Evolutionary conservation across 2,329 filamentous ascomycete species (phyloP), one percentile per base, ranked within the genome.

Genomic region (Sarocladiaceae sp.): DNA sequence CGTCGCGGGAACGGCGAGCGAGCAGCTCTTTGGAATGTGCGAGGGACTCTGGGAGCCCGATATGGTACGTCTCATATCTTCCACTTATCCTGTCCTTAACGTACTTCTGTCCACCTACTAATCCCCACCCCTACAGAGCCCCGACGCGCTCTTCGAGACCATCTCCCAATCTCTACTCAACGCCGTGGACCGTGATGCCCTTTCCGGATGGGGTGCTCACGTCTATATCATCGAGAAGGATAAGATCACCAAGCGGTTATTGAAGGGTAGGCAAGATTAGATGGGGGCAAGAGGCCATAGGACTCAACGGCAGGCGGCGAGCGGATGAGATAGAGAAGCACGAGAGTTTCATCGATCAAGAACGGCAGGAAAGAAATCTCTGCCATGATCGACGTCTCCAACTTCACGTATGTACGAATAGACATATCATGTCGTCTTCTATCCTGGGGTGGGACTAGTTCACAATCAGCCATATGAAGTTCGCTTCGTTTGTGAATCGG

Each of bases 211-310:
- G 93, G 93, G 93, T 63, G 93, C 93, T 31, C 89, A 98, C 63
- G 93, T 98, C 56, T 98, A 97, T 73, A 95, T 98, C 62, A 95
- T 98, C 66, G 93, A 97, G 76, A 98, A 98, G 80, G 90, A 95
- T 73, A 97, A 97, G 85, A 88, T 98, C 51, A 97, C 93, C 60
- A 96, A 97, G 84, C 80, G 93, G 66, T 81, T 98, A 82, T 75
- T 98, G 67, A 97, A 97, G 82, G 90, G 90, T 63, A 82, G 90
- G 74, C 91, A 97, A 73, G 91, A 97, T 66, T 90, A 88, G 51
- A 55, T 23, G 9, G 31, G 37, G 20, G 19, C 24, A 29, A 43
- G 19, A 41, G 24, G 26, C 21, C 27, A 21, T 21, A 44, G 12
- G 20, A 39, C 40, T 26, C 37, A 33, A 34, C 27, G 19, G 16